Evolutionary conservation across 768 basidiomycete genomes (phyloP), one percentile per base, ranked within the genome.

Genomic region (Amylocystis lapponica): DNA sequence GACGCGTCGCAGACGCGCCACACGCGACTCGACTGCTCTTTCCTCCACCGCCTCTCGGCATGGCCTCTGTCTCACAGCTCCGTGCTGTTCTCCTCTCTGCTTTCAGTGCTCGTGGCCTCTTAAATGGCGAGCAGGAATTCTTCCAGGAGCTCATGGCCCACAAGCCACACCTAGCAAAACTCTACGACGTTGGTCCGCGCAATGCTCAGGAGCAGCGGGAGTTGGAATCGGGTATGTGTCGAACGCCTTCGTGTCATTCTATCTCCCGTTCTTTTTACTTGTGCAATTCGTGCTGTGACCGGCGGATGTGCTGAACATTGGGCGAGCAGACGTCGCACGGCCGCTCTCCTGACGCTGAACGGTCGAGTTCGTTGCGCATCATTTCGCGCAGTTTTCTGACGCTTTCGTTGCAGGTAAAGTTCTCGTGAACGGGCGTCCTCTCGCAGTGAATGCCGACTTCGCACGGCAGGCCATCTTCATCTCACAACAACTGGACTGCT

Each of bases 401-500:
- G n/a, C n/a, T 1, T 37, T 7, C 1, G 6, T 2, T 5, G 0
- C 56, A 92, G 89, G 87, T 48, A 85, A 77, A 64, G 76, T 75
- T 16, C 59, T 68, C 0, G 66, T 88, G 17, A 69, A 83, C 45
- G 80, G 84, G 23, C 77, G 74, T 53, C 68, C 78, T n/a, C 70
- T 83, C 27, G 78, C 80, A 0, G 74, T 93, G 50, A 90, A 88
- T 59, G 62, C 77, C 12, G 85, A 92, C 57, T 91, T 92, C 62
- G 80, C 79, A 12, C 78, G 76, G 38, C 88, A 88, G 60, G 78
- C 74, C 43, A 61, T 86, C 43, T 86, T 89, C 62, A 76, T 94
- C 43, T 79, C 92, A 0, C 79, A 86, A 56, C 79, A 88, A 42
- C 81, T 96, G 41, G 73, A 78, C 54, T 80, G 80, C 51, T 94